Conservation (phyloP, 768 basidiomycete genomes). For the Cystofilobasidium ferigula region DNA sequence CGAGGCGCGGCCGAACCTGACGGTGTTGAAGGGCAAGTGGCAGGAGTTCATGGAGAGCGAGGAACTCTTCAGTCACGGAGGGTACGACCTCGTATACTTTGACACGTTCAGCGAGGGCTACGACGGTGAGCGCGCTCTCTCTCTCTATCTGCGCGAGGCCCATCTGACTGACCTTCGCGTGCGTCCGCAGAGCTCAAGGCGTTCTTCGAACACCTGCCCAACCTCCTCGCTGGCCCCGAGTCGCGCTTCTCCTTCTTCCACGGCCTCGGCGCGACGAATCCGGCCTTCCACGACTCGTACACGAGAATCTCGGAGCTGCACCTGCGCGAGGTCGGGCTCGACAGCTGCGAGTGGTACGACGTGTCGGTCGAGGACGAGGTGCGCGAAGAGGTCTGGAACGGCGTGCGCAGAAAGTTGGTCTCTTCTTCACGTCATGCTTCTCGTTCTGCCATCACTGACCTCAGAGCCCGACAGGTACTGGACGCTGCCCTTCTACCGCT, state of each 20-base stretch:
- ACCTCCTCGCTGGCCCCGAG: slow-evolving; percentile 60
- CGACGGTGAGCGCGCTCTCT: slow-evolving; percentile 42
- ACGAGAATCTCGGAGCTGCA: slow-evolving; percentile 74
- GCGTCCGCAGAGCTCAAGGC: slow-evolving; percentile 49
- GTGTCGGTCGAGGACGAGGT: slow-evolving; percentile 53
- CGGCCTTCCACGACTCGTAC: slow-evolving; percentile 40
- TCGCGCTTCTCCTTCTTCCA: slow-evolving; percentile 94
- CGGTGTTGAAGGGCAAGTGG: slow-evolving; percentile 82
- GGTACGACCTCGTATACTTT: slow-evolving; percentile 80
- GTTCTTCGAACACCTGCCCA: slow-evolving; percentile 72
- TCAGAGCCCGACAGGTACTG: slow-evolving; percentile 55
- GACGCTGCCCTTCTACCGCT: slow-evolving; percentile 58
- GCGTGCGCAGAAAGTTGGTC: slow-evolving; percentile 35
- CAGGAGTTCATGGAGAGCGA: slow-evolving; percentile 54
- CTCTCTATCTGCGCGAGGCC: background rate
- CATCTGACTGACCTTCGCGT: background rate
- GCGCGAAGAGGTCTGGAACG: slow-evolving; percentile 61
- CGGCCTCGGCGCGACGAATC: slow-evolving; percentile 78
- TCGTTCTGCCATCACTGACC: slow-evolving; percentile 27
- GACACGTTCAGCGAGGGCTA: slow-evolving; percentile 91
- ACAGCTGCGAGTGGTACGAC: slow-evolving; percentile 63
- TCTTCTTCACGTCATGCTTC: slow-evolving; percentile 30
- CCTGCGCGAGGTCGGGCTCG: slow-evolving; percentile 65
- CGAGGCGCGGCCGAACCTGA: slow-evolving; percentile 53
- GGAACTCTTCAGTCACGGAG: slow-evolving; percentile 53